phyloP scores from a whole-genome alignment of 768 basidiomycete genomes.

The Lactarius psammicola region DNA sequence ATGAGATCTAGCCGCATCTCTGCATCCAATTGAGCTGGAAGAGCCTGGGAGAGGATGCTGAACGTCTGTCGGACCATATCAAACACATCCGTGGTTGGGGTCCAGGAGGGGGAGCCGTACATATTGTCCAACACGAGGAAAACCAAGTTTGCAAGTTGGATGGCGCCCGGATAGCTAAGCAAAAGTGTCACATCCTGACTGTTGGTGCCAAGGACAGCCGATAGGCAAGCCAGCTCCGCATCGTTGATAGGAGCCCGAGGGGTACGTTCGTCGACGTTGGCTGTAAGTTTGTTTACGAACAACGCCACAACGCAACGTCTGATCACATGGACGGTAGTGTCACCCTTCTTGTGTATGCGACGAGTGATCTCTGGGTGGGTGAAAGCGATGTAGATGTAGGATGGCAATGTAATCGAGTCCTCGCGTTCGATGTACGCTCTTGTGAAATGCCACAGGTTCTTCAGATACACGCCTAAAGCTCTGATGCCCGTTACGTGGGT shows the following conservation, averaged over 20 bases:
- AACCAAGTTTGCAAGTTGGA: too few relatives aligned
- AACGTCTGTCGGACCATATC: too few relatives aligned
- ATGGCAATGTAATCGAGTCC: background rate
- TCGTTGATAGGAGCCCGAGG: background rate
- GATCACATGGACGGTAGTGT: background rate
- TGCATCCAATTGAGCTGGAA: too few relatives aligned
- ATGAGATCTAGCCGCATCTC: too few relatives aligned
- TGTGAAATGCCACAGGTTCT: background rate
- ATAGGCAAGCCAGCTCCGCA: background rate
- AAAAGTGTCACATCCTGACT: too few relatives aligned
- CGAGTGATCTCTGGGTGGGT: background rate
- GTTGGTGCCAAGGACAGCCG: background rate
- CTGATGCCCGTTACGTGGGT: background rate
- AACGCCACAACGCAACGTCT: background rate
- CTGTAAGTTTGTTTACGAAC: background rate
- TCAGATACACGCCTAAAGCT: background rate
- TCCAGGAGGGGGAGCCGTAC: too few relatives aligned
- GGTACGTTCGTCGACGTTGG: background rate
- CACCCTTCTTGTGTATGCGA: background rate
- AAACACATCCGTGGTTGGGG: fast-evolving
- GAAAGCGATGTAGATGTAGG: background rate
- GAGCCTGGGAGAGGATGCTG: too few relatives aligned
- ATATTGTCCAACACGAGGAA: too few relatives aligned
- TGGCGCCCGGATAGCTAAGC: too few relatives aligned
- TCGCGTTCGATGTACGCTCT: background rate